phyloP scores from a whole-genome alignment of 2,329 filamentous ascomycete genomes.

The Fusarium algeriense region DNA sequence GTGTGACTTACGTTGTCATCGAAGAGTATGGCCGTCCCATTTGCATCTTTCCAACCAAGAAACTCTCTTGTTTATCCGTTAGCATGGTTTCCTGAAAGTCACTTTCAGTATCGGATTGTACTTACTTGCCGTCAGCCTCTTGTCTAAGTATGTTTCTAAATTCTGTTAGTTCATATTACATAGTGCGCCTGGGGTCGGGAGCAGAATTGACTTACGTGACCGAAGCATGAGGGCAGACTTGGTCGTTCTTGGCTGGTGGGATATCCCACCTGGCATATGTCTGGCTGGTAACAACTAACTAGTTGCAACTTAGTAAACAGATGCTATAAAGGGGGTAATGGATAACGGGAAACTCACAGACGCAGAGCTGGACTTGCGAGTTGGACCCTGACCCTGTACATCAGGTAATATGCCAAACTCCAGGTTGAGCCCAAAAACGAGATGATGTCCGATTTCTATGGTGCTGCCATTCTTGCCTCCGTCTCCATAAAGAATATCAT shows the following conservation, averaged over 20 bases:
- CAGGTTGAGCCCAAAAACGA: neutral
- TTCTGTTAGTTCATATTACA: neutral
- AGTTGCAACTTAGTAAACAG: neutral
- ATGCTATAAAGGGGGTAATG: neutral
- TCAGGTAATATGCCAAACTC: neutral
- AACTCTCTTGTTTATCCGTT: neutral
- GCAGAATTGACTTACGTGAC: neutral
- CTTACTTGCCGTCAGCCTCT: accelerated
- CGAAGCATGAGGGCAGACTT: neutral
- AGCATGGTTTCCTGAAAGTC: neutral
- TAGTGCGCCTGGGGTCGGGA: neutral
- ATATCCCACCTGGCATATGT: neutral
- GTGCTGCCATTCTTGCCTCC: neutral
- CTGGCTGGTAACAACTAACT: neutral
- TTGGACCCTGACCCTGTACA: neutral
- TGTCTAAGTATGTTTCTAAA: neutral
- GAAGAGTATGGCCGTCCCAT: no score
- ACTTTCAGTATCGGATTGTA: neutral
- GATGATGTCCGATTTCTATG: neutral
- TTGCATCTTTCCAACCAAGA: neutral
- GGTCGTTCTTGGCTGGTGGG: neutral
- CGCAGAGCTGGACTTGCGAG: neutral
- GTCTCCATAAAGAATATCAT: neutral
- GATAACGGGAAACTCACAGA: neutral
- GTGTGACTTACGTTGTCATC: no score